These are phyloP conservation scores for Monilinia aucupariae DNA, from an alignment of 2,329 filamentous ascomycete species.

Conservation along the genomic window DNA sequence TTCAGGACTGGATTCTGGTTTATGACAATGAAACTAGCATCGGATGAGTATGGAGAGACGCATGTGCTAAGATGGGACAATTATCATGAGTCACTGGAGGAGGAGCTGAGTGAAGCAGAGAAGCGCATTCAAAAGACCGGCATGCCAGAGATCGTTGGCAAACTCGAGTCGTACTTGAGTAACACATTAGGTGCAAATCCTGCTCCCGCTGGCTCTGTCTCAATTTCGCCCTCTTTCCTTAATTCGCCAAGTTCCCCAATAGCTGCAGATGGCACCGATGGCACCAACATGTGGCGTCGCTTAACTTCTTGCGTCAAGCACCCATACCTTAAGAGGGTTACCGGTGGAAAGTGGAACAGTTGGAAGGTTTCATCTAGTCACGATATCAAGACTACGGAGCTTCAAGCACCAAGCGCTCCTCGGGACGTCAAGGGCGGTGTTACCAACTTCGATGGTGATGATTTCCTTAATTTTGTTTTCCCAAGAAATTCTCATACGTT, in stretches of 20 bases:
- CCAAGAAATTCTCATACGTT: slow-evolving; percentile 40
- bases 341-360: slow-evolving; percentile 39
- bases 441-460: slow-evolving; percentile 38
- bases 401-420: background rate
- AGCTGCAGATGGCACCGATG: slow-evolving; percentile 25
- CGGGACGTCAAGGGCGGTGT: slow-evolving; percentile 23
- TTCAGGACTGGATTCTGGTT: slow-evolving; percentile 55
- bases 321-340: slow-evolving; percentile 44
- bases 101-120: slow-evolving; percentile 44
- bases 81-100: slow-evolving; percentile 49
- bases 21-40: slow-evolving; percentile 28
- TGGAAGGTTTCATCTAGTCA: slow-evolving; percentile 53
- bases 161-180: slow-evolving; percentile 27
- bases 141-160: slow-evolving; percentile 28
- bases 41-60: slow-evolving; percentile 33
- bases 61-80: slow-evolving; percentile 50
- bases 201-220: background rate
- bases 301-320: slow-evolving; percentile 47
- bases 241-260: slow-evolving; percentile 9
- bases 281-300: slow-evolving; percentile 45
- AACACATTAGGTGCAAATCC: background rate
- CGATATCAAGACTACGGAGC: slow-evolving; percentile 35
- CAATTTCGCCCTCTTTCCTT: background rate
- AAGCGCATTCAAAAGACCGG: slow-evolving; percentile 42
- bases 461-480: slow-evolving; percentile 47